These are phyloP conservation scores for Exobasidium rhododendri DNA, from an alignment of 1,284 basidiomycete species.

Conservation along the genomic window DNA sequence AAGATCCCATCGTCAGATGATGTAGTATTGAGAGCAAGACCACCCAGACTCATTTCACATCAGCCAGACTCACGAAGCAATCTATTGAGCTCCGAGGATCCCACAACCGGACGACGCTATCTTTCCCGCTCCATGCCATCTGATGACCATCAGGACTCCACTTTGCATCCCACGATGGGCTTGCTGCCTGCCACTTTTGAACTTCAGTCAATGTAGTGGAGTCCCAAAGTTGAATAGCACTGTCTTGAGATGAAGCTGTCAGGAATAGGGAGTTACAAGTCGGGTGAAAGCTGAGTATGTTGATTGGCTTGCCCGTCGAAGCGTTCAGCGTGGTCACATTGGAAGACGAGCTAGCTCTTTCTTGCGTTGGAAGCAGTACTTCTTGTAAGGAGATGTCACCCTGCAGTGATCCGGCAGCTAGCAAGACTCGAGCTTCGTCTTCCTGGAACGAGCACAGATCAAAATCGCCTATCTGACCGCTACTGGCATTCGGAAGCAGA, in stretches of 20 bases:
- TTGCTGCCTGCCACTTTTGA: not conserved
- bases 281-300: not conserved
- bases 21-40: not conserved
- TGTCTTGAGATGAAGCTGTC: not conserved
- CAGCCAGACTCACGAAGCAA: not conserved
- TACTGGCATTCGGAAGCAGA: not conserved
- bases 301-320: not conserved
- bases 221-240: conserved; percentile 6
- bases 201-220: not conserved
- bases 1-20: not conserved
- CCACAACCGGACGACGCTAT: conserved; percentile 1
- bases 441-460: not conserved
- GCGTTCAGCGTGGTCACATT: not conserved
- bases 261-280: not conserved
- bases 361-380: not conserved
- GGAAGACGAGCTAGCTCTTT: not conserved
- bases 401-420: not conserved
- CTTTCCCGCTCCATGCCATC: not conserved
- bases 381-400: not conserved
- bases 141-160: not conserved
- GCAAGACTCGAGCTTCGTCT: not conserved
- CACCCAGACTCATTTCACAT: not conserved
- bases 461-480: not conserved
- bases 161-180: not conserved
- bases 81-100: not conserved